phyloP scores from a whole-genome alignment of 306 rosid genomes.

The Quercus wislizeni region DNA sequence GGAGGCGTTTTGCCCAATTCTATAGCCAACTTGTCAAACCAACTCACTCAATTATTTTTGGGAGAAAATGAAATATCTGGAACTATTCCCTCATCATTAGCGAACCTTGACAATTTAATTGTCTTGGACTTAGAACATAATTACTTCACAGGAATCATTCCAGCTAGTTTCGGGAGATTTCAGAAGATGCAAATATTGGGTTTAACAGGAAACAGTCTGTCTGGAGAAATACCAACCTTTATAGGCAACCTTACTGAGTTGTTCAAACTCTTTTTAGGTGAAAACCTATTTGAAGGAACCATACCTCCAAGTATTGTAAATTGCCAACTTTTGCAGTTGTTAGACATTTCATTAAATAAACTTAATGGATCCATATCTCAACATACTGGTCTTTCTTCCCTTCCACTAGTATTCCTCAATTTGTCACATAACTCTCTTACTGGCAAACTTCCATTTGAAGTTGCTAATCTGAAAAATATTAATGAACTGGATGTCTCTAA shows the following conservation, averaged over 20 bases:
- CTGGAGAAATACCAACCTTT: no score
- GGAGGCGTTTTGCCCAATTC: slow-evolving; percentile 33
- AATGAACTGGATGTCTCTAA: slow-evolving; percentile 17
- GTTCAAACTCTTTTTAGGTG: accelerated
- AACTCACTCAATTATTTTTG: not conserved
- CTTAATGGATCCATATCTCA: no score
- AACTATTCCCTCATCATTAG: slow-evolving; percentile 2
- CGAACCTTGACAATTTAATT: slow-evolving; percentile 10
- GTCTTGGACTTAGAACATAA: not conserved
- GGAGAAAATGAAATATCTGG: slow-evolving; percentile 15
- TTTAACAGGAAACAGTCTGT: not conserved
- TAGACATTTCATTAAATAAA: no score
- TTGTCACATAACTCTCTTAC: no score
- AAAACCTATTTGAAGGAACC: no score
- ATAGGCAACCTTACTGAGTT: no score
- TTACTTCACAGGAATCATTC: slow-evolving; percentile 22
- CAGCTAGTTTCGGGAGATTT: slow-evolving; percentile 20
- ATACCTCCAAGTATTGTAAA: no score
- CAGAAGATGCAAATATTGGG: not conserved
- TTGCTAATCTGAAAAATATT: slow-evolving; percentile 13
- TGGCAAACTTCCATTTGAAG: not conserved
- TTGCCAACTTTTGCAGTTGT: no score
- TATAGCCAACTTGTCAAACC: slow-evolving; percentile 32
- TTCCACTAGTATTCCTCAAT: no score
- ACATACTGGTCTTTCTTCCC: not conserved